phyloP scores from a whole-genome alignment of 768 basidiomycete genomes.

The Panus rudis region DNA sequence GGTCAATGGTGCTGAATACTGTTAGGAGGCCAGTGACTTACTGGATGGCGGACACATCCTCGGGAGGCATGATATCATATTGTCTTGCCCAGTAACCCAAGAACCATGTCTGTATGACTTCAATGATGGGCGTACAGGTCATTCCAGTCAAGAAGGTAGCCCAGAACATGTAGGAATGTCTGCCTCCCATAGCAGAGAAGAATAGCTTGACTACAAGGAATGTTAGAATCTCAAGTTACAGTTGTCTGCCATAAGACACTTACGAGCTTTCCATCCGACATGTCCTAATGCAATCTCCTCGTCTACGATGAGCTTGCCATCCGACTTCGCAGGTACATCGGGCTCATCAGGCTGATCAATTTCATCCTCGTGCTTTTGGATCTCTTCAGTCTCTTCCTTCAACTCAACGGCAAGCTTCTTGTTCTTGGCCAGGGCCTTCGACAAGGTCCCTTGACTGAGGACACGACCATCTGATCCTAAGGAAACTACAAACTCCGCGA shows the following conservation, averaged over 20 bases:
- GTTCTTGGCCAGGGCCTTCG: slow-evolving; percentile 38
- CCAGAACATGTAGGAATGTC: slow-evolving; percentile 27
- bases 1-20: neutral
- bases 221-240: neutral
- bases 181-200: slow-evolving; percentile 18
- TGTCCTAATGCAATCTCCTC: slow-evolving; percentile 33
- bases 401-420: slow-evolving; percentile 23
- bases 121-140: slow-evolving; percentile 16
- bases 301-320: slow-evolving; percentile 28
- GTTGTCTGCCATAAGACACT: slow-evolving; percentile 4
- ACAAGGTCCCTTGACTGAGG: slow-evolving; percentile 38
- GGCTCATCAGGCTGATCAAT: slow-evolving; percentile 13
- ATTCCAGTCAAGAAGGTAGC: slow-evolving; percentile 12
- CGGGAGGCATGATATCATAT: slow-evolving; percentile 28
- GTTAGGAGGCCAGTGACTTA: slow-evolving; percentile 14
- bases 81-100: slow-evolving; percentile 40
- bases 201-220: neutral
- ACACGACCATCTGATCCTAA: slow-evolving; percentile 47
- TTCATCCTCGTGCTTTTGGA: slow-evolving; percentile 15
- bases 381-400: slow-evolving; percentile 15
- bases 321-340: slow-evolving; percentile 5
- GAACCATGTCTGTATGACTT: slow-evolving; percentile 31
- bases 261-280: slow-evolving; percentile 29
- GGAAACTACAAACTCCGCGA: slow-evolving; percentile 49
- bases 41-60: slow-evolving; percentile 28